These are phyloP conservation scores for Tolypocladium guangdongense DNA, from an alignment of 2,329 filamentous ascomycete species.

Conservation along the genomic window DNA sequence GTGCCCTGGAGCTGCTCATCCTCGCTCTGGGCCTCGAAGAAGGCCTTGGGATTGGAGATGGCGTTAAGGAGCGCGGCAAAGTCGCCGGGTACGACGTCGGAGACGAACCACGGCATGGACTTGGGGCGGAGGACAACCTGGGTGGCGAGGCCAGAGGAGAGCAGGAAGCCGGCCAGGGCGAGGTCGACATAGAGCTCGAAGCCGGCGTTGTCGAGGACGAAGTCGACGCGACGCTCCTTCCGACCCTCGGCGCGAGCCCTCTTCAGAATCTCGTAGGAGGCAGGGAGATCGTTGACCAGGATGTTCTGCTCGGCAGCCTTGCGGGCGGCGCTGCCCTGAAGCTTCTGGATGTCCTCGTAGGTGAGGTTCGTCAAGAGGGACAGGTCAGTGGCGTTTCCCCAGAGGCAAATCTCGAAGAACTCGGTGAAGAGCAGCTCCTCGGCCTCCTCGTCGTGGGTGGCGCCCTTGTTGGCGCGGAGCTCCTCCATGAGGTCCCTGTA, in stretches of 20 bases:
- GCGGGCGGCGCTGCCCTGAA: slow-evolving; percentile 80
- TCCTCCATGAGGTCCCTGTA: slow-evolving; percentile 66
- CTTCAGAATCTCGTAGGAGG: slow-evolving; percentile 59
- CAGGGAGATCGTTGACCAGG: slow-evolving; percentile 70
- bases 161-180: slow-evolving; percentile 79
- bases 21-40: slow-evolving; percentile 67
- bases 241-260: slow-evolving; percentile 52
- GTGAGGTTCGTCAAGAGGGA: slow-evolving; percentile 81
- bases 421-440: slow-evolving; percentile 76
- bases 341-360: slow-evolving; percentile 93
- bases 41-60: slow-evolving; percentile 63
- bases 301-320: slow-evolving; percentile 89
- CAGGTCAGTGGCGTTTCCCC: slow-evolving; percentile 93
- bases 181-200: slow-evolving; percentile 97
- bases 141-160: slow-evolving; percentile 76
- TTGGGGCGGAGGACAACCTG: slow-evolving; percentile 86
- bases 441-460: slow-evolving; percentile 49
- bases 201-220: slow-evolving; percentile 92
- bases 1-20: slow-evolving; percentile 49
- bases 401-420: slow-evolving; percentile 93
- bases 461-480: slow-evolving; percentile 42
- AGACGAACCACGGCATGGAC: slow-evolving; percentile 95
- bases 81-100: slow-evolving; percentile 80
- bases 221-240: slow-evolving; percentile 70
- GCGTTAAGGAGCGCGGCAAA: slow-evolving; percentile 74